A percentile compares a stretch with the other conserved stretches of the same genome.
Conservation (phyloP, 345 rosid genomes). For the Gossypium thurberi region DNA sequence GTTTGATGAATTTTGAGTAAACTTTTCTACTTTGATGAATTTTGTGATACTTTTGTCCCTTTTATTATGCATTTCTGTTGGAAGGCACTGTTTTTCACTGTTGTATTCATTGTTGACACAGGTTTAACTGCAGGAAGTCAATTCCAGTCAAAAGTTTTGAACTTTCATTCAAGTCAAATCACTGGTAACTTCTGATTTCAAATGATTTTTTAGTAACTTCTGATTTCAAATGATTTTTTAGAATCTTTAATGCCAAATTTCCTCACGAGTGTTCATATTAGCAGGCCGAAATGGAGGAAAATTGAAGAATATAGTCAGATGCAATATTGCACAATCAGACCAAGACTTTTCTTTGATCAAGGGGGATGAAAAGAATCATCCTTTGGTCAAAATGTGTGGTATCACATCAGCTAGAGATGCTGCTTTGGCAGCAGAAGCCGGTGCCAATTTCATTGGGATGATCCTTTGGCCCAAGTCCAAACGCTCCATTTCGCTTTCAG, state of each 20-base stretch:
- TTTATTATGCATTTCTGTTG: background rate
- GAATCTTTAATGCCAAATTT: background rate
- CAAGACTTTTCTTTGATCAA: background rate
- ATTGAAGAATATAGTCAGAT: background rate
- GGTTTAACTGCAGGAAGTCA: background rate
- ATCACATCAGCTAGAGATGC: constrained; percentile 7
- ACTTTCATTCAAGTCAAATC: background rate
- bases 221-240: background rate
- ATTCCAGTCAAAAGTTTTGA: background rate
- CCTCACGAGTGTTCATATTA: background rate
- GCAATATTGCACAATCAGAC: background rate
- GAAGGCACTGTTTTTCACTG: background rate
- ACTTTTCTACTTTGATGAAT: no score
- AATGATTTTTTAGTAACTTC: background rate
- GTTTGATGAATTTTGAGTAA: no score
- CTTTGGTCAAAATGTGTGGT: constrained; percentile 9
- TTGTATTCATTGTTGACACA: background rate
- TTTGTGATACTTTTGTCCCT: background rate
- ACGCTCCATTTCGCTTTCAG: constrained; percentile 62
- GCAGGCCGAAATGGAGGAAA: background rate
- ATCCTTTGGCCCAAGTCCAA: constrained; percentile 82
- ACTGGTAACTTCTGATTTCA: background rate
- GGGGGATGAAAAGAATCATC: background rate
- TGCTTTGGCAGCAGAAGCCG: constrained; percentile 1
- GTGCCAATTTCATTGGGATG: constrained; percentile 80